phyloP scores from a whole-genome alignment of 306 rosid genomes.

The Datisca glomerata region DNA sequence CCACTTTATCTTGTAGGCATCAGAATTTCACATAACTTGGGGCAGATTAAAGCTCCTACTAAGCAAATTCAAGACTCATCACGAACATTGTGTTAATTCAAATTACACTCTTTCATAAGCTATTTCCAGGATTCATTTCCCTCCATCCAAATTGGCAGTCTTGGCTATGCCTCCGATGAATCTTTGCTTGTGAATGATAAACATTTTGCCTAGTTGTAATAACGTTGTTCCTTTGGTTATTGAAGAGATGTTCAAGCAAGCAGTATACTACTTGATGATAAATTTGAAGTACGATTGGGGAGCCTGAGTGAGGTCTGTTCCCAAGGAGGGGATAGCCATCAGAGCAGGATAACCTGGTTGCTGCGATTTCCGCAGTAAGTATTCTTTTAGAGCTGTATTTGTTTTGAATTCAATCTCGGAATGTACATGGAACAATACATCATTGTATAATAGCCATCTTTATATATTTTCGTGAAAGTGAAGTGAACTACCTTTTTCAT shows the following conservation, averaged over 20 bases:
- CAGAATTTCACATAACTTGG: background rate
- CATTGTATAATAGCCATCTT: too few relatives aligned
- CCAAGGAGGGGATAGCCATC: conserved; percentile 88
- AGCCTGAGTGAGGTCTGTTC: conserved; percentile 64
- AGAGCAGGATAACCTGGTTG: conserved; percentile 63
- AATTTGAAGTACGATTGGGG: conserved; percentile 89
- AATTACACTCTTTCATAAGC: too few relatives aligned
- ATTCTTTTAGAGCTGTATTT: conserved; percentile 1
- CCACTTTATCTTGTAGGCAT: too few relatives aligned
- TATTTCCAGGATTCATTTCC: background rate
- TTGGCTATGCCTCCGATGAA: background rate
- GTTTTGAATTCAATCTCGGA: too few relatives aligned
- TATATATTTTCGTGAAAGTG: too few relatives aligned
- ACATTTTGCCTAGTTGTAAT: too few relatives aligned
- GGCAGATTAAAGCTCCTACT: background rate
- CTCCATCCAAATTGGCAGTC: background rate
- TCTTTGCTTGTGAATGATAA: background rate
- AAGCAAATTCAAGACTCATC: background rate
- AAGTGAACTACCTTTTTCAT: too few relatives aligned
- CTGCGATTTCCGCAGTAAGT: conserved; percentile 61
- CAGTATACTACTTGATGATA: conserved; percentile 91
- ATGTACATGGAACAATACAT: too few relatives aligned
- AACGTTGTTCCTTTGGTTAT: conserved; percentile 20
- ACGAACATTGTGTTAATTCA: too few relatives aligned
- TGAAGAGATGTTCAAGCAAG: conserved; percentile 90